Percentiles rank a stretch among this genome's conserved stretches.
These are phyloP conservation scores for Furcasterigmium furcatum DNA, from an alignment of 2,329 filamentous ascomycete genomes.

Conservation along the genomic window DNA sequence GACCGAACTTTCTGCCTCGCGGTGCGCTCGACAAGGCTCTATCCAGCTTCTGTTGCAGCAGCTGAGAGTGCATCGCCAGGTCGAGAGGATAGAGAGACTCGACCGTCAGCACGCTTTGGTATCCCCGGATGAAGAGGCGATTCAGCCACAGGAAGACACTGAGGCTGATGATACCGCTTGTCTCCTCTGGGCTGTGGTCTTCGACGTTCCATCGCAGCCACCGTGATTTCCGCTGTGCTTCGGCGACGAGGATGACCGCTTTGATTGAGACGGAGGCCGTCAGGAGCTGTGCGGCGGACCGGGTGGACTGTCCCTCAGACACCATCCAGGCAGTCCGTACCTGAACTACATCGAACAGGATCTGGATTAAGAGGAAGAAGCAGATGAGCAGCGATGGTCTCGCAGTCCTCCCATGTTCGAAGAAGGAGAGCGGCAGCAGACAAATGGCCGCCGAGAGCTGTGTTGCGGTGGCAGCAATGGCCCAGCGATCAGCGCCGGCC, in stretches of 20 bases:
- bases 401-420: constrained; percentile 24
- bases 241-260: constrained; percentile 28
- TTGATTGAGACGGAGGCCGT: constrained; percentile 31
- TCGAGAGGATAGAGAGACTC: constrained; percentile 29
- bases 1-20: constrained; percentile 15
- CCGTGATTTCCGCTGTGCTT: constrained; percentile 32
- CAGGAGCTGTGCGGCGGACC: constrained; percentile 26
- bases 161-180: constrained; percentile 25
- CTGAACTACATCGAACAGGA: constrained; percentile 39
- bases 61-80: constrained; percentile 13
- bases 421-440: constrained; percentile 22
- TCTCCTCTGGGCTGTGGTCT: constrained; percentile 34
- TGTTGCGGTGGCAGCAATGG: constrained; percentile 21
- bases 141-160: constrained; percentile 31
- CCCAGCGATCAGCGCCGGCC: constrained; percentile 20
- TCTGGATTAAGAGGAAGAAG: constrained; percentile 34
- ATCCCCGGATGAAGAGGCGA: constrained; percentile 28
- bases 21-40: constrained; percentile 13
- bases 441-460: constrained; percentile 22
- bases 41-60: neutral
- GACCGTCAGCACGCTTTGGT: constrained; percentile 22
- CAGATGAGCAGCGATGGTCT: constrained; percentile 40
- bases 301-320: constrained; percentile 8
- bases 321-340: constrained; percentile 39
- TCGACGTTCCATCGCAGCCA: constrained; percentile 34